Evolutionary conservation across 495 filamentous ascomycete species (phyloP).

Genomic region (Corynascus novoguineensis): DNA sequence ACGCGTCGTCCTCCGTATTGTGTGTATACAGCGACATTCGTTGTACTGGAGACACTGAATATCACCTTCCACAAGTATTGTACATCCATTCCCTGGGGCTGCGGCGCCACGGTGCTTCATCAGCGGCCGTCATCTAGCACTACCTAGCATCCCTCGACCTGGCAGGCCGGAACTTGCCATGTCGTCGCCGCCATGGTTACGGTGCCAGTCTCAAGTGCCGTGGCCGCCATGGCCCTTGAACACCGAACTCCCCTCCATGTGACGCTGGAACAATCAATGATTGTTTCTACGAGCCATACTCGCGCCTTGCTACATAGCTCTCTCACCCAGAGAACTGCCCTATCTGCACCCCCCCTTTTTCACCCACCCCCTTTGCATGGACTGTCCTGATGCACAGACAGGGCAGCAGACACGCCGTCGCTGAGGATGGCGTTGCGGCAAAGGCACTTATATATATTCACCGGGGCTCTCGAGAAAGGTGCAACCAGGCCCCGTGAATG

Average conservation of each 20-base stretch:
- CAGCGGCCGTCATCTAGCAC: neutral
- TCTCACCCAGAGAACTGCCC: conserved; percentile 18
- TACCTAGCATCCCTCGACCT: neutral
- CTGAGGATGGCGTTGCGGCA: conserved; percentile 15
- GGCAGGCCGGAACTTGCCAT: conserved; percentile 21
- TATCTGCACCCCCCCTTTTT: neutral
- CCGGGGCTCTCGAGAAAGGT: conserved; percentile 10
- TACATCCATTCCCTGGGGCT: conserved; percentile 11
- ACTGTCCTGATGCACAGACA: conserved; percentile 11
- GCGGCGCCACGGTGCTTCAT: conserved; percentile 14
- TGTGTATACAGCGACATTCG: too few relatives aligned
- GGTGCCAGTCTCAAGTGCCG: conserved; percentile 27
- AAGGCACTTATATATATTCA: conserved; percentile 18
- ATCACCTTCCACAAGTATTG: conserved; percentile 11
- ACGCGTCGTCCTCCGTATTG: too few relatives aligned
- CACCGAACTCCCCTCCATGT: conserved; percentile 27
- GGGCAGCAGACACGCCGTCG: neutral
- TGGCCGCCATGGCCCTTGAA: conserved; percentile 16
- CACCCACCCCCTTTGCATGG: conserved; percentile 19
- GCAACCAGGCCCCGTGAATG: neutral
- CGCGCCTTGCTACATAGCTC: conserved; percentile 7
- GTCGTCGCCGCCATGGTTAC: neutral
- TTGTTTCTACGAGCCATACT: conserved; percentile 23
- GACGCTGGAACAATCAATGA: conserved; percentile 29
- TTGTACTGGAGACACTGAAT: too few relatives aligned